phyloP scores from a whole-genome alignment of 768 basidiomycete species.

The Termitomyces sp. region DNA sequence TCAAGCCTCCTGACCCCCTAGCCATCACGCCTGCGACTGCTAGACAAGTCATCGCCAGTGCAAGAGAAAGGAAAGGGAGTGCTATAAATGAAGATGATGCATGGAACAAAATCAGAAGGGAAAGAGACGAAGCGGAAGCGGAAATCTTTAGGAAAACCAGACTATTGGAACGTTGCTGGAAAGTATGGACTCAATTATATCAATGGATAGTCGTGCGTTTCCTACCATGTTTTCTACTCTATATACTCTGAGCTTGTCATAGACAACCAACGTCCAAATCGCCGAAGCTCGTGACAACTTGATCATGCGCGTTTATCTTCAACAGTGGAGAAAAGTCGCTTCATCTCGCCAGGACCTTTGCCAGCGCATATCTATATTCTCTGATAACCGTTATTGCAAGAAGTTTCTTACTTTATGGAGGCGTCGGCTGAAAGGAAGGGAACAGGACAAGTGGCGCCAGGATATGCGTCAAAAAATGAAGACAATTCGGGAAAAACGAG shows the following conservation, averaged over 20 bases:
- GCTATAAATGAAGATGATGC: conserved; percentile 67
- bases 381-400: conserved; percentile 39
- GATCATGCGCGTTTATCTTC: conserved; percentile 50
- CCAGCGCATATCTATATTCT: conserved; percentile 35
- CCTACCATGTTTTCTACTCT: not conserved
- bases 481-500: conserved; percentile 48
- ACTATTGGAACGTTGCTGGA: conserved; percentile 66
- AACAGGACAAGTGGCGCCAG: conserved; percentile 55
- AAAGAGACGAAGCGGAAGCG: conserved; percentile 65
- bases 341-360: conserved; percentile 31
- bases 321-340: conserved; percentile 51
- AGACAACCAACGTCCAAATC: conserved; percentile 74
- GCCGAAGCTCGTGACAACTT: conserved; percentile 62
- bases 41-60: conserved; percentile 21
- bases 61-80: conserved; percentile 39
- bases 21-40: conserved; percentile 17
- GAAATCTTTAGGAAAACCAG: conserved; percentile 60
- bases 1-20: conserved; percentile 12
- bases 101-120: conserved; percentile 72
- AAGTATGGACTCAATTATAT: conserved; percentile 67
- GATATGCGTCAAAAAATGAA: conserved; percentile 73
- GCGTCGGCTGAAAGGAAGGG: conserved; percentile 43
- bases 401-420: conserved; percentile 48
- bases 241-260: not conserved
- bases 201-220: conserved; percentile 68